Evolutionary conservation across 75 land plant species (phyloP).

Genomic region (Chamaecyparis obtusa): DNA sequence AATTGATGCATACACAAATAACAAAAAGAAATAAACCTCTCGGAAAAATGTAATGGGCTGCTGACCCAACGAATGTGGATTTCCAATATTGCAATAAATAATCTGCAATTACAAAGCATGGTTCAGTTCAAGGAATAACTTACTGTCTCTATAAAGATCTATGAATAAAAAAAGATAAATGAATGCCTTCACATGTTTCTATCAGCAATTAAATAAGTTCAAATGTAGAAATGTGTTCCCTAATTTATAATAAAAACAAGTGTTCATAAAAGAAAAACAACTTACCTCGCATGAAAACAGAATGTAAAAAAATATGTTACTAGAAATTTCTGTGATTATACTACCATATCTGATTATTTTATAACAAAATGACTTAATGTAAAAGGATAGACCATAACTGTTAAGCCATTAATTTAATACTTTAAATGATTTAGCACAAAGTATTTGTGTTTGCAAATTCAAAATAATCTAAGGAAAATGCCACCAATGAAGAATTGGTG

Average conservation of each 20-base stretch:
- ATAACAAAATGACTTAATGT: neutral
- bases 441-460: too few relatives aligned
- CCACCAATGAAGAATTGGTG: neutral
- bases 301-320: neutral
- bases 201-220: neutral
- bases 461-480: neutral
- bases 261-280: neutral
- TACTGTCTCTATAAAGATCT: neutral
- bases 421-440: too few relatives aligned
- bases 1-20: neutral
- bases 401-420: neutral
- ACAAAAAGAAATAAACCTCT: constrained; percentile 50
- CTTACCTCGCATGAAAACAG: neutral
- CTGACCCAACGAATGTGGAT: constrained; percentile 98
- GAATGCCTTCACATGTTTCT: neutral
- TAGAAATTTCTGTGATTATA: neutral
- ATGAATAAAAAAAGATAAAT: neutral
- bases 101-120: constrained; percentile 33
- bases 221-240: neutral
- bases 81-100: constrained; percentile 94
- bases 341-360: neutral
- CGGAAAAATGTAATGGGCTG: constrained; percentile 95
- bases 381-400: neutral
- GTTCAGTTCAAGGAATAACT: constrained; percentile 5
- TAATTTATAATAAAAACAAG: neutral